Evolutionary conservation across 192 early-diverging fungal species (phyloP).

Genomic region (Mortierella alpina): DNA sequence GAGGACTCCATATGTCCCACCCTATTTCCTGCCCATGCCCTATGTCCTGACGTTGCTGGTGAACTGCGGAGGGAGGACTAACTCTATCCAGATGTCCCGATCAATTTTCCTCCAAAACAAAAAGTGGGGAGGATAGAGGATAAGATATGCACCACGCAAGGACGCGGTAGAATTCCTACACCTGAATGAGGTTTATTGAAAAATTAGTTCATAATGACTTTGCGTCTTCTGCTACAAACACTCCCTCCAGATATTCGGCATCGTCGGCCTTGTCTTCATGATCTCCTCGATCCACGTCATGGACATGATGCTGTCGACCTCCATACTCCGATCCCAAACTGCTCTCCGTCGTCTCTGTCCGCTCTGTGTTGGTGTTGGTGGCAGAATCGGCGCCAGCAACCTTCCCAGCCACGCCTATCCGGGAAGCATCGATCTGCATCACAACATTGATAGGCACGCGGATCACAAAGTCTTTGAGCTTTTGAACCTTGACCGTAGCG

Average conservation of each 20-base stretch:
- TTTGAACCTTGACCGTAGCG: conserved; percentile 12
- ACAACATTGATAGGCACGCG: conserved; percentile 38
- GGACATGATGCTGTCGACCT: background rate
- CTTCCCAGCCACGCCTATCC: conserved; percentile 6
- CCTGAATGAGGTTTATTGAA: too few relatives aligned
- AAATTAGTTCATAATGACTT: too few relatives aligned
- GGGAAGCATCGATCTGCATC: conserved; percentile 21
- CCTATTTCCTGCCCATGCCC: too few relatives aligned
- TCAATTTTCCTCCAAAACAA: too few relatives aligned
- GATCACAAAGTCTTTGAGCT: conserved; percentile 44
- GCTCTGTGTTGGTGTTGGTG: background rate
- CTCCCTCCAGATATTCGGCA: conserved; percentile 20
- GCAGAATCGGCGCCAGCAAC: background rate
- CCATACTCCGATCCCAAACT: background rate
- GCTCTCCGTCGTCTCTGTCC: background rate
- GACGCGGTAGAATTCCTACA: too few relatives aligned
- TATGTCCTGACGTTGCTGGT: too few relatives aligned
- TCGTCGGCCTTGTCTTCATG: conserved; percentile 14
- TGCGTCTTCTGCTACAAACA: conserved; percentile 10
- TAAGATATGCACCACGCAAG: too few relatives aligned
- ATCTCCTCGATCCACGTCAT: background rate
- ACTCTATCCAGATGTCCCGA: too few relatives aligned
- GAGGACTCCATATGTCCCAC: too few relatives aligned
- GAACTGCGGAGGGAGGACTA: too few relatives aligned
- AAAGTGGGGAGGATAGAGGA: too few relatives aligned